These are phyloP conservation scores for Cladosporium cucumerinum DNA, from an alignment of 2,329 filamentous ascomycete genomes.

Conservation along the genomic window DNA sequence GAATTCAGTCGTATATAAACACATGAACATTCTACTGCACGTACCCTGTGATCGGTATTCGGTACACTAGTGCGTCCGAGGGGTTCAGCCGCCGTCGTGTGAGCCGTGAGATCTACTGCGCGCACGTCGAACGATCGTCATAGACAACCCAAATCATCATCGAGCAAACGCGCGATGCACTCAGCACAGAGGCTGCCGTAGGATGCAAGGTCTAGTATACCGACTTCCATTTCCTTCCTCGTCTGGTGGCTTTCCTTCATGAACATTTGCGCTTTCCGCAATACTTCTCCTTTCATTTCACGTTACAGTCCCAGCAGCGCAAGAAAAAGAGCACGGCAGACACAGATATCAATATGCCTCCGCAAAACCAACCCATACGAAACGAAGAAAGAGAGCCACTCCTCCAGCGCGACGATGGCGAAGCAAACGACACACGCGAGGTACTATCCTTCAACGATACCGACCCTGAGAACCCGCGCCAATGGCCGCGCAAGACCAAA, in stretches of 20 bases:
- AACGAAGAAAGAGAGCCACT: slow-evolving; percentile 39
- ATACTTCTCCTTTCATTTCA: neutral
- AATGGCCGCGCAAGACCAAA: slow-evolving; percentile 46
- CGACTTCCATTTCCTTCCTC: neutral
- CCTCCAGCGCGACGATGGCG: slow-evolving; percentile 35
- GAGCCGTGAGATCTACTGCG: neutral
- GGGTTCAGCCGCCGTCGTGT: neutral
- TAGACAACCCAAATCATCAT: neutral
- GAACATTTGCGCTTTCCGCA: slow-evolving; percentile 11
- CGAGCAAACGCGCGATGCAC: neutral
- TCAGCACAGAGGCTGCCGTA: slow-evolving; percentile 6
- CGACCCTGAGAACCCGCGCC: slow-evolving; percentile 45
- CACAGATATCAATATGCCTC: slow-evolving; percentile 3
- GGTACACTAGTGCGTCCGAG: neutral
- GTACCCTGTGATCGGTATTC: neutral
- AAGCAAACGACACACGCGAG: slow-evolving; percentile 33
- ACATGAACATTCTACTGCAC: neutral
- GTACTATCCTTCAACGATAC: slow-evolving; percentile 35
- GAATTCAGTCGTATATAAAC: neutral
- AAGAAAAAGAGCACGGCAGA: slow-evolving; percentile 1
- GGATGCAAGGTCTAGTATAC: neutral
- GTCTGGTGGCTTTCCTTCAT: neutral
- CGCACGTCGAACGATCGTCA: slow-evolving; percentile 1
- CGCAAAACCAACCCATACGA: neutral
- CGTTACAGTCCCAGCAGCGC: neutral